Evolutionary conservation across 2,329 filamentous ascomycete genomes (phyloP).

Genomic region (Cercospora beticola): DNA sequence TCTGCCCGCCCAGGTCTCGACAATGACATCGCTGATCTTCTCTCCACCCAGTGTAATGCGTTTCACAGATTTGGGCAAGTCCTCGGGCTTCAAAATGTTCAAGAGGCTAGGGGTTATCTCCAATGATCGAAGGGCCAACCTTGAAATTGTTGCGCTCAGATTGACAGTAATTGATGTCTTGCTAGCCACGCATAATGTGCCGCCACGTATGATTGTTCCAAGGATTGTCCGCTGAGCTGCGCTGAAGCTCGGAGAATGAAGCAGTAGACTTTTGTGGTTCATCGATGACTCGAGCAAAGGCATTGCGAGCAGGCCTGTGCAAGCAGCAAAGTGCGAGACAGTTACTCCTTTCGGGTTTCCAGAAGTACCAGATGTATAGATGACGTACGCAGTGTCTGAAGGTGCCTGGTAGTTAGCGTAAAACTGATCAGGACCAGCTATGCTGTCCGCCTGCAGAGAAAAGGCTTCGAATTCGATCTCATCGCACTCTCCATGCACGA

Average conservation of each 20-base stretch:
- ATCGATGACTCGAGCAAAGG: not conserved
- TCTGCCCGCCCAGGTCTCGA: not conserved
- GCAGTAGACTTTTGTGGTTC: not conserved
- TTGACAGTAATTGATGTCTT: not conserved
- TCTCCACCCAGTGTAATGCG: not conserved
- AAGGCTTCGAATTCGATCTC: not conserved
- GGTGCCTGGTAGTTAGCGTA: not conserved
- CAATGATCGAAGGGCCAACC: not conserved
- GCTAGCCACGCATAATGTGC: not conserved
- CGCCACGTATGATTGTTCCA: not conserved
- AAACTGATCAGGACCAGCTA: not conserved
- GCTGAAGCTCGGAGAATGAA: not conserved
- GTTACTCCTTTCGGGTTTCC: not conserved
- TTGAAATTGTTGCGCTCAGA: not conserved
- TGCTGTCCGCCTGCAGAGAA: not conserved
- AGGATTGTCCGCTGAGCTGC: not conserved
- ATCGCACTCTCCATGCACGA: not conserved
- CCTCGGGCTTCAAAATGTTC: not conserved
- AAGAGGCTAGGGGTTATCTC: not conserved
- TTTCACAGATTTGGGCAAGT: not conserved
- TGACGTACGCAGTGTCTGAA: not conserved
- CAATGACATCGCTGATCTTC: not conserved
- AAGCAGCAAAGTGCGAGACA: not conserved
- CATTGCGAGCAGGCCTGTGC: not conserved
- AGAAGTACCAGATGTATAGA: not conserved